Evolutionary conservation across 306 rosid species (phyloP), one percentile per base, ranked within the genome.

Genomic region (Sicyos baderoa): DNA sequence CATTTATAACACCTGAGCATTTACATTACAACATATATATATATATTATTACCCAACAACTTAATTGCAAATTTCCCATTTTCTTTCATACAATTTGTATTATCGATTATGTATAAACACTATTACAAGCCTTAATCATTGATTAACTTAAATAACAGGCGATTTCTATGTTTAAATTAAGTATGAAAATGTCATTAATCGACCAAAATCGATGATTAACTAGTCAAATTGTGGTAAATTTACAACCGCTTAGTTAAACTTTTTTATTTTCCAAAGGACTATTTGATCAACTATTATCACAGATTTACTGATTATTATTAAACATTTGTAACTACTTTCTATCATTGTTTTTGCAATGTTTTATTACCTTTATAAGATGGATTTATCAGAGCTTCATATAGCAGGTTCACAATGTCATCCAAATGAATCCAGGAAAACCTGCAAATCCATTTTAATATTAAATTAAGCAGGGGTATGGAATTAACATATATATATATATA

Each of bases 381-480:
- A 88, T 88, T 93, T 74, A 70, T 63, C 14, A 93, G 88, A 57
- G 97, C 91, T 84, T 93, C 97, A 22, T 90, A 93, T 70, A 93
- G 80, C 64, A 93, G 83, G 84, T 79, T 81, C 80, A 90, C 97
- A 73, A 93, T 85, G 87, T 93, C 97, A 54, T 93, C 99, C 81
- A 88, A 76, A 80, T 90, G 99, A 90, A 93, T 93, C 99, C 97
- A 93, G 18, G 99, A 93, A 82, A 90, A 90, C 97, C 99, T 93
- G 80, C 70, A 51, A 4, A 66, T 63, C 23, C 15, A 29, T 37
- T 55, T 60, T 9, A 13, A 52, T 76, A 17, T 37, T 6, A 51
- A 54, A 69, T 29, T 5, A 27, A 52, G 32, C 12, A 11, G 17
- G 35, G 8, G 18, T 16, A 35, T 27, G 25, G 51, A 19, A 47